Percentiles rank a stretch among this genome's conserved stretches.
Conservation (phyloP, 1,139 yeast genomes). For the Hemisphaericaspora xylanilytica region DNA sequence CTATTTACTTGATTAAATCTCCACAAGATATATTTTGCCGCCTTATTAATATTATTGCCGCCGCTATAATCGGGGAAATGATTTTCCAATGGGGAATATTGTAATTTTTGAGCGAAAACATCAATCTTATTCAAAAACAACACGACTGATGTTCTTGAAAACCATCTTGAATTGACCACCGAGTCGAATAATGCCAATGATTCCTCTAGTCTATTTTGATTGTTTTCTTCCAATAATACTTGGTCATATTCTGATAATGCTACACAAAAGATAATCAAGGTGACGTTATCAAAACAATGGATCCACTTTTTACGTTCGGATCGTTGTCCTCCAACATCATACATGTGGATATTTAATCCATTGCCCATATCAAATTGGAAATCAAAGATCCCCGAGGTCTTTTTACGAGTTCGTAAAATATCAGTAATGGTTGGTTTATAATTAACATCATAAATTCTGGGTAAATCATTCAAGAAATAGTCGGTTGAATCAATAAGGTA, state of each 20-base stretch:
- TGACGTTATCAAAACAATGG: conserved; percentile 90
- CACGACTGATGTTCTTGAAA: conserved; percentile 80
- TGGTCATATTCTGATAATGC: conserved; percentile 91
- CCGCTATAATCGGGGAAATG: conserved; percentile 91
- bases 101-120: conserved; percentile 81
- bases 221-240: conserved; percentile 72
- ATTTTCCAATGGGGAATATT: conserved; percentile 75
- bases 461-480: conserved; percentile 70
- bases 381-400: conserved; percentile 90
- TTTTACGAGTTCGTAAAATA: conserved; percentile 82
- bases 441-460: conserved; percentile 56
- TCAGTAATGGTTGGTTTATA: conserved; percentile 77
- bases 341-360: conserved; percentile 72
- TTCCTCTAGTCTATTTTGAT: conserved; percentile 82
- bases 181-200: conserved; percentile 83
- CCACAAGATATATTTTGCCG: conserved; percentile 93
- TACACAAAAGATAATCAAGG: conserved; percentile 84
- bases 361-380: conserved; percentile 75
- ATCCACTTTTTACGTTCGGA: conserved; percentile 95
- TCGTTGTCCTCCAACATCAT: conserved; percentile 93
- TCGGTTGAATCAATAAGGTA: conserved; percentile 85
- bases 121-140: conserved; percentile 87
- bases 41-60: conserved; percentile 83
- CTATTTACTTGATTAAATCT: conserved; percentile 83
- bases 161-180: conserved; percentile 93